phyloP scores from a whole-genome alignment of 768 basidiomycete genomes.

The Botryobasidium botryosum region DNA sequence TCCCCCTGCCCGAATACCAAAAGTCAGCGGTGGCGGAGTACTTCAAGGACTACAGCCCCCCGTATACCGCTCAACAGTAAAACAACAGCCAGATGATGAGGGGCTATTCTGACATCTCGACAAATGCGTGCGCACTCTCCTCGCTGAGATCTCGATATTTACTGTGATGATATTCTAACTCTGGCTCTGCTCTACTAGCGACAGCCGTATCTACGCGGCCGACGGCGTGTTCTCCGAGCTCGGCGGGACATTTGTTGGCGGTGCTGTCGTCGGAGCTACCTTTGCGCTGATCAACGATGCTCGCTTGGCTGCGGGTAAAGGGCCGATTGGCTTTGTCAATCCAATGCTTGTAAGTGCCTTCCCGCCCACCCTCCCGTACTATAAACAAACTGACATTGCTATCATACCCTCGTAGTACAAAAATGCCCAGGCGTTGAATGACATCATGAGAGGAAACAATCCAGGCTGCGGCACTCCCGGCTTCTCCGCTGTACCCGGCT shows the following conservation, averaged over 20 bases:
- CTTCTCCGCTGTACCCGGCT: constrained; percentile 5
- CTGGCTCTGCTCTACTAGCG: not conserved
- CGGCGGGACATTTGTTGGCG: constrained; percentile 38
- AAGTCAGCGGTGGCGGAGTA: constrained; percentile 17
- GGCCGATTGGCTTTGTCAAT: constrained; percentile 28
- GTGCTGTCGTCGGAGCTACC: constrained; percentile 43
- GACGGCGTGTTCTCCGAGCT: constrained; percentile 18
- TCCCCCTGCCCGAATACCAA: constrained; percentile 27
- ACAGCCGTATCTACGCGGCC: constrained; percentile 7
- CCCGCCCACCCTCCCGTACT: too few relatives aligned
- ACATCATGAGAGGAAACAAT: constrained; percentile 4
- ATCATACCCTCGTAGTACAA: too few relatives aligned
- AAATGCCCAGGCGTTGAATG: constrained; percentile 1
- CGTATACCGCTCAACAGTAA: constrained; percentile 19
- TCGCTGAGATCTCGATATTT: not conserved
- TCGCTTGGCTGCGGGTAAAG: constrained; percentile 29
- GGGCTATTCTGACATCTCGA: constrained; percentile 10
- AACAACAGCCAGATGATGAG: constrained; percentile 17
- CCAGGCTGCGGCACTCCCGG: constrained; percentile 7
- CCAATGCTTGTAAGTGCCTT: constrained; percentile 13
- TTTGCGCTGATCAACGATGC: constrained; percentile 46
- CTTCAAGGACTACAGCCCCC: constrained; percentile 20
- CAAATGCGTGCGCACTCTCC: not conserved
- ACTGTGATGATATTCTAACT: too few relatives aligned
- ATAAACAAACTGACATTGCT: too few relatives aligned